phyloP scores from a whole-genome alignment of 495 filamentous ascomycete species.

The Tuber magnatum region DNA sequence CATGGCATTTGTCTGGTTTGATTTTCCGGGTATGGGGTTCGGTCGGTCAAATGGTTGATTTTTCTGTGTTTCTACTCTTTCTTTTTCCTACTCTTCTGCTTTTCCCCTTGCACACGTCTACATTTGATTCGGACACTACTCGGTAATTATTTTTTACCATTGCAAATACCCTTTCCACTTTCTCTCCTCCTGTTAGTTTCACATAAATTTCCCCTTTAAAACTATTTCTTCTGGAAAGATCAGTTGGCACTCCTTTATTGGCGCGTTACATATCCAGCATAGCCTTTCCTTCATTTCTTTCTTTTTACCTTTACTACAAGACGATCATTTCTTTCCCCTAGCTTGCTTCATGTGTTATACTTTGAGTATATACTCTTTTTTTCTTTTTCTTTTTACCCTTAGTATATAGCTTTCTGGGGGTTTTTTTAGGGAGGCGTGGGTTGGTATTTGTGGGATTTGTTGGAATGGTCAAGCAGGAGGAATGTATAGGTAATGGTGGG shows the following conservation, averaged over 20 bases:
- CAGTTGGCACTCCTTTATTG: background rate
- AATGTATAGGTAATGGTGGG: constrained; percentile 3
- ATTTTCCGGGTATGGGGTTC: constrained; percentile 3
- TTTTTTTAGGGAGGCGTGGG: background rate
- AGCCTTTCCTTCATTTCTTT: background rate
- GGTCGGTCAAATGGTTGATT: constrained; percentile 1
- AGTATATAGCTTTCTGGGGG: background rate
- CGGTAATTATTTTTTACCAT: background rate
- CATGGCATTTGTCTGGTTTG: constrained; percentile 4
- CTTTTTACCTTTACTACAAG: background rate
- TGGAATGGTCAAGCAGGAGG: background rate
- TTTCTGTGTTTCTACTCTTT: background rate
- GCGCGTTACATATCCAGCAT: background rate
- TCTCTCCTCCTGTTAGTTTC: constrained; percentile 6
- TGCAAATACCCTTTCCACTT: constrained; percentile 10
- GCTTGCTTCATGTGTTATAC: background rate
- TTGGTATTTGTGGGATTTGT: background rate
- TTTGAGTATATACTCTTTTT: constrained; percentile 3
- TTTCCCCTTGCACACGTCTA: background rate
- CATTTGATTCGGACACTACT: background rate
- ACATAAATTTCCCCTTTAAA: constrained; percentile 6
- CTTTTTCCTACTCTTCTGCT: background rate
- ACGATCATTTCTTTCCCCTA: background rate
- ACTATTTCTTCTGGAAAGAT: constrained; percentile 8
- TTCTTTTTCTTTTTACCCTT: background rate